Percentiles rank a stretch among this genome's conserved stretches.
Evolutionary conservation across 2,329 filamentous ascomycete species (phyloP).

Genomic region (Exophiala dermatitidis): DNA sequence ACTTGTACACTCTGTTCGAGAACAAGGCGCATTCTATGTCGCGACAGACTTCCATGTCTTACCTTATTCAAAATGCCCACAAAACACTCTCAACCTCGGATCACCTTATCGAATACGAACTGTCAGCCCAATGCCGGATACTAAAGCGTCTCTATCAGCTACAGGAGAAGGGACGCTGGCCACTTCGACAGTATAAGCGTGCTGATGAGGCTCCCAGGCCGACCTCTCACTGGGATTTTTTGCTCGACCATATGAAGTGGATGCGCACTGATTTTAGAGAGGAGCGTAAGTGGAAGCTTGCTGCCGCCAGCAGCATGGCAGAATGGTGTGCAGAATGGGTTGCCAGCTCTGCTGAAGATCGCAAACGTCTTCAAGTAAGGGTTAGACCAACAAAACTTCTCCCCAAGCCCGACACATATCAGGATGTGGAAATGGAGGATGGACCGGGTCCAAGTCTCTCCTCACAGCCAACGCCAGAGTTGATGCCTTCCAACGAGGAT

Average conservation of each 20-base stretch:
- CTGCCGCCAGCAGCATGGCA: slow-evolving; percentile 71
- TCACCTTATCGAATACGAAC: slow-evolving; percentile 72
- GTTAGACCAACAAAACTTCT: slow-evolving; percentile 44
- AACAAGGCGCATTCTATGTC: slow-evolving; percentile 52
- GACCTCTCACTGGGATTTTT: slow-evolving; percentile 73
- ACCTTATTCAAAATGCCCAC: slow-evolving; percentile 71
- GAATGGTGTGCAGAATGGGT: slow-evolving; percentile 79
- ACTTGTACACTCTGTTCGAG: slow-evolving; percentile 58
- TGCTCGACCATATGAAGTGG: slow-evolving; percentile 92
- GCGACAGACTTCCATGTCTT: slow-evolving; percentile 50
- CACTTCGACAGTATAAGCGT: slow-evolving; percentile 78
- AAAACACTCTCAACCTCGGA: slow-evolving; percentile 86
- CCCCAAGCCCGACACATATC: slow-evolving; percentile 27
- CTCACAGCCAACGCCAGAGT: slow-evolving; percentile 56
- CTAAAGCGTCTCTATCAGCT: slow-evolving; percentile 80
- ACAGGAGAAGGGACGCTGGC: slow-evolving; percentile 89
- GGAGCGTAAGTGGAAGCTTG: slow-evolving; percentile 88
- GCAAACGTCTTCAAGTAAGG: slow-evolving; percentile 61
- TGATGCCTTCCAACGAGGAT: slow-evolving; percentile 57
- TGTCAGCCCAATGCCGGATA: slow-evolving; percentile 81
- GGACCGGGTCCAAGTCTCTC: slow-evolving; percentile 22
- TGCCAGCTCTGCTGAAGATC: slow-evolving; percentile 55
- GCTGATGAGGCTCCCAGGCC: slow-evolving; percentile 71
- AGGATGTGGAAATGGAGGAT: slow-evolving; percentile 28
- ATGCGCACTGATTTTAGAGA: slow-evolving; percentile 95